Base-by-base conservation (phyloP, 257 asterid genomes). In the Capsicum chinense region DNA sequence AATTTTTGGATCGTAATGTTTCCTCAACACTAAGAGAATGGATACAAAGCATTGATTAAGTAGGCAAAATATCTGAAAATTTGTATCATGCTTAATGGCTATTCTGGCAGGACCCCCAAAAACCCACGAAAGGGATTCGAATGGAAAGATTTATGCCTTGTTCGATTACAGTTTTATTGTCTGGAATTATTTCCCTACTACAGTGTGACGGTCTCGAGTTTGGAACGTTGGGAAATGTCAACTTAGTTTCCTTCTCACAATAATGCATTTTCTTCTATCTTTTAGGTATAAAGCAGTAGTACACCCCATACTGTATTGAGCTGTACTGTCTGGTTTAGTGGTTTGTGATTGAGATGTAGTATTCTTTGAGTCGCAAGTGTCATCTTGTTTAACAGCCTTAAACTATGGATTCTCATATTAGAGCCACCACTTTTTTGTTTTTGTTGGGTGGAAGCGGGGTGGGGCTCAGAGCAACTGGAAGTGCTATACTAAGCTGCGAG, bases 171-270 rank as follows among this genome's bases (percentile, higher is more conserved):
- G 80, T 71, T 44, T 71, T 47, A n/a, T 71, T 13, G 54, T 33
- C 59, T 37, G 6, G 39, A 47, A n/a, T 47, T 11, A 5, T 47
- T 71, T 71, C 26, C 79, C 79, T 70, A 42, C 35, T 44, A 0
- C 8, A 10, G 57, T 71, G 33, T 0, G 16, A 71, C 10, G 58
- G 57, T 71, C 80, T 71, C 1, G 11, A 71, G 39, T 47, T 71
- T 70, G 56, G 56, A 54, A 2, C 80, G 48, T 47, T 19, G 39
- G 3, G 5, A 47, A 71, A 47, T 47, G 1, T 10, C 47, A 39
- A 71, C 58, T 71, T 71, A 3, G 35, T 71, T 47, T 67, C 58
- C 16, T 44, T 71, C 80, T 71, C 80, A 47, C 33, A n/a, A 19
- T 19, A 1, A 73, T 73, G 3, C 12, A 12, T 48, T 48, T 19